A percentile compares a stretch with the other conserved stretches of the same genome.
Conservation (phyloP, 2,329 filamentous ascomycete genomes). For the Pestalotiopsis sp. region DNA sequence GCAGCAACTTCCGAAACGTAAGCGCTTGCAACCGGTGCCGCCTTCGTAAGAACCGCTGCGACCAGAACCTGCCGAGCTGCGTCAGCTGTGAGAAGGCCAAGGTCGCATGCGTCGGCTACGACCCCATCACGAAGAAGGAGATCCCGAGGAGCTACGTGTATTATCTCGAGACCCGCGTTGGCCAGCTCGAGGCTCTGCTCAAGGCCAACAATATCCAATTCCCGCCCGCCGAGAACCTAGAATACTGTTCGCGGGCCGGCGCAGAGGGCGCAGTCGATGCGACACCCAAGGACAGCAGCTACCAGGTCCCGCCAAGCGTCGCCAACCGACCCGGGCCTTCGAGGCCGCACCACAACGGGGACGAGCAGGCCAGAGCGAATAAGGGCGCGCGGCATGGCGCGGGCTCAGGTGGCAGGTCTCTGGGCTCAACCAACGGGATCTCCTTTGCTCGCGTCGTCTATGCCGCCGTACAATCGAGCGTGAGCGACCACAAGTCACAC, state of each 20-base stretch:
- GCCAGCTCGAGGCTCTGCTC: conserved; percentile 79
- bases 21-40: conserved; percentile 94
- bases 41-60: conserved; percentile 90
- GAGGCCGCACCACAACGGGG: conserved; percentile 32
- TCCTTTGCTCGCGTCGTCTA: conserved; percentile 95
- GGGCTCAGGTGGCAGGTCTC: conserved; percentile 75
- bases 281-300: conserved; percentile 35
- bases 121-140: conserved; percentile 94
- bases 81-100: conserved; percentile 91
- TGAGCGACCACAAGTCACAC: conserved; percentile 64
- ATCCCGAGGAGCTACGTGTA: conserved; percentile 95
- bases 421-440: conserved; percentile 86
- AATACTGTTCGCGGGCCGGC: conserved; percentile 56
- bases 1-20: conserved; percentile 79
- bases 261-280: conserved; percentile 35
- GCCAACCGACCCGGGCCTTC: conserved; percentile 29
- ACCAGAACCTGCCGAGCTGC: conserved; percentile 89
- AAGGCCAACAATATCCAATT: conserved; percentile 70
- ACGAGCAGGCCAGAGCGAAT: conserved; percentile 56
- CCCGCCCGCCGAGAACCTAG: conserved; percentile 71
- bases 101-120: conserved; percentile 91
- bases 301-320: conserved; percentile 33
- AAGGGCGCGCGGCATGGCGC: conserved; percentile 36
- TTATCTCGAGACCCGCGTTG: conserved; percentile 86
- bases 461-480: conserved; percentile 80